Base-by-base conservation (phyloP, 495 filamentous ascomycete species). In the Neurospora sp. region DNA sequence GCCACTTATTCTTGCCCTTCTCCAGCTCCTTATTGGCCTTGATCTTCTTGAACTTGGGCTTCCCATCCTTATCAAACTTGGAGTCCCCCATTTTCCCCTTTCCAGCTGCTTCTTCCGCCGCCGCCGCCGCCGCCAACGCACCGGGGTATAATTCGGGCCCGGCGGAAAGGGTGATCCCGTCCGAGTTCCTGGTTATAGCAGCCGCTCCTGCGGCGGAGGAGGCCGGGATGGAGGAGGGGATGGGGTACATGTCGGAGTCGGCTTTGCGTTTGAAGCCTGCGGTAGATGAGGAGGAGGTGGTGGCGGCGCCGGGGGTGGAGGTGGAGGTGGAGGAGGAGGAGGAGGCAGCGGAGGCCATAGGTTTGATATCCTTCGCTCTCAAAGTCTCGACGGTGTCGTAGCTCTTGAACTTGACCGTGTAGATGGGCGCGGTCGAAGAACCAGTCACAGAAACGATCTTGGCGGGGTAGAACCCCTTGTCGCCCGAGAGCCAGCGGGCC, bases 391-490 rank as follows among this genome's bases (percentile, higher is more conserved):
- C 93, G 18, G 89, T 94, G 73, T 89, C 88, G 78, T 98, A 98
- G 71, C 86, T 91, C 82, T 95, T 94, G 86, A 98, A 99, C 70
- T 91, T 95, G 74, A 99, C 95, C 69, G 92, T 90, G 80, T 98
- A 99, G 69, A 97, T 90, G 18, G 95, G 96, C 41, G 91, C 91
- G 70, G 89, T 91, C 22, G 91, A 90, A 5, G 93, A 96, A 74
- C 96, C 96, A 44, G 94, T 98, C 75, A 97, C 94, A 39, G 92
- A 94, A 20, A 92, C 96, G 82, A 99, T 96, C 72, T 92, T 90
- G 46, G 96, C 96, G 39, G 93, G 91, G 83, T 98, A 98, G 86
- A 94, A 97, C 9, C 87, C 86, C 77, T 92, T 92, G 80, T 98
- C 96, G 53, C 93, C 95, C 5, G 93, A 91, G 41, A 91, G 83